Conservation (phyloP, 2,329 filamentous ascomycete species). For the Arachnopeziza araneosa region DNA sequence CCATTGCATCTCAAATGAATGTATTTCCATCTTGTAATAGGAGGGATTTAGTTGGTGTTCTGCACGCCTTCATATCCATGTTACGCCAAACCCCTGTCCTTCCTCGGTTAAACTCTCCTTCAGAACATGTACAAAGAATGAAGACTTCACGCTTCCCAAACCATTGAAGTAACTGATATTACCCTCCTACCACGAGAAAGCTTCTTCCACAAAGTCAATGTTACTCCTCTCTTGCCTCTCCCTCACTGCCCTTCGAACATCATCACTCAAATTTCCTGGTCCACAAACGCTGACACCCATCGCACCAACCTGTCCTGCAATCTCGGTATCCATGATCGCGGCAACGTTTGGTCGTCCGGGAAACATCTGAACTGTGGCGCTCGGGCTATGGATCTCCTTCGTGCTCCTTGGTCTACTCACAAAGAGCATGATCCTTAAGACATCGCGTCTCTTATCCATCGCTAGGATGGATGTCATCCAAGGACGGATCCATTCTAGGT, state of each 20-base stretch:
- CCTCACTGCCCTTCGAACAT: constrained; percentile 64
- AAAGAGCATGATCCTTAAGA: constrained; percentile 72
- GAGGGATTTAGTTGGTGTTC: background rate
- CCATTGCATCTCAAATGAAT: background rate
- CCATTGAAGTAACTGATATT: background rate
- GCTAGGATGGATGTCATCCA: constrained; percentile 78
- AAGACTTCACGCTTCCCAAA: background rate
- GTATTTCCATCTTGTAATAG: background rate
- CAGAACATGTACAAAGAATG: constrained; percentile 11
- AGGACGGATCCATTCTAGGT: constrained; percentile 76
- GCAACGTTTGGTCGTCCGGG: constrained; percentile 71
- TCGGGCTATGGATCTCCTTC: constrained; percentile 76
- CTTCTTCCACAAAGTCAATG: constrained; percentile 76
- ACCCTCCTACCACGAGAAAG: constrained; percentile 55
- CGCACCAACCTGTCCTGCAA: constrained; percentile 67
- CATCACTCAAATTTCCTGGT: constrained; percentile 67
- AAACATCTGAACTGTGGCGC: constrained; percentile 77
- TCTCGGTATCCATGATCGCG: constrained; percentile 66
- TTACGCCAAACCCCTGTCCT: background rate
- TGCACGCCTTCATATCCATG: background rate
- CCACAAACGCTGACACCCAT: constrained; percentile 73
- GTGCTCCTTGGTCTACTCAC: constrained; percentile 69
- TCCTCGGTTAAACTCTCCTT: background rate
- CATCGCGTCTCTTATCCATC: constrained; percentile 68
- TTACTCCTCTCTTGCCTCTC: constrained; percentile 57